Conservation (phyloP, 1,284 basidiomycete species). For the Ganoderma multipileum region DNA sequence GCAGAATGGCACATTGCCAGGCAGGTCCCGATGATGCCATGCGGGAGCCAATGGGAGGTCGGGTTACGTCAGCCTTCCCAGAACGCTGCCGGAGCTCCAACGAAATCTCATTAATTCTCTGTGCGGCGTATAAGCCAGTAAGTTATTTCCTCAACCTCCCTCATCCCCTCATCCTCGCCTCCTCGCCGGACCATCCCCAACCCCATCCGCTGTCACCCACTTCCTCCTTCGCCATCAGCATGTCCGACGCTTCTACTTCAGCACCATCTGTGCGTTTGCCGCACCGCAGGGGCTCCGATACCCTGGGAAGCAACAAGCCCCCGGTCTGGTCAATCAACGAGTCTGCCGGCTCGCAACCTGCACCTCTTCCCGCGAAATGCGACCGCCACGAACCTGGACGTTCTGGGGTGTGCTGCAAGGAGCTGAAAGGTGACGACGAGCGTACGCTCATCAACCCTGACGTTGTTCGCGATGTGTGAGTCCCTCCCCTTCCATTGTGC, state of each 20-base stretch:
- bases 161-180: slow-evolving; percentile 7
- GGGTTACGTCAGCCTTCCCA: slow-evolving; percentile 25
- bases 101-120: slow-evolving; percentile 1
- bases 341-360: slow-evolving; percentile 41
- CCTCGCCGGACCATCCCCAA: background rate
- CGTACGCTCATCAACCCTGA: slow-evolving; percentile 85
- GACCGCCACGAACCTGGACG: slow-evolving; percentile 54
- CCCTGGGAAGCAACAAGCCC: slow-evolving; percentile 44
- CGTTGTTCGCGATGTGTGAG: slow-evolving; percentile 83
- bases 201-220: background rate
- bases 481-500: slow-evolving; percentile 23
- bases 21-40: background rate
- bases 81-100: slow-evolving; percentile 20
- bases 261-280: slow-evolving; percentile 45
- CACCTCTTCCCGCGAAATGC: slow-evolving; percentile 66
- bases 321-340: slow-evolving; percentile 70
- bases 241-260: slow-evolving; percentile 23
- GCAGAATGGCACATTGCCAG: background rate
- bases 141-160: background rate
- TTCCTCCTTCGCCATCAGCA: slow-evolving; percentile 1
- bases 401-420: slow-evolving; percentile 82
- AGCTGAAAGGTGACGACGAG: slow-evolving; percentile 79
- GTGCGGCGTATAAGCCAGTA: background rate
- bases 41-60: slow-evolving; percentile 19
- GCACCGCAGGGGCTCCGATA: slow-evolving; percentile 31